Evolutionary conservation across 1,284 basidiomycete genomes (phyloP).

Genomic region (Ganoderma resinaceum): DNA sequence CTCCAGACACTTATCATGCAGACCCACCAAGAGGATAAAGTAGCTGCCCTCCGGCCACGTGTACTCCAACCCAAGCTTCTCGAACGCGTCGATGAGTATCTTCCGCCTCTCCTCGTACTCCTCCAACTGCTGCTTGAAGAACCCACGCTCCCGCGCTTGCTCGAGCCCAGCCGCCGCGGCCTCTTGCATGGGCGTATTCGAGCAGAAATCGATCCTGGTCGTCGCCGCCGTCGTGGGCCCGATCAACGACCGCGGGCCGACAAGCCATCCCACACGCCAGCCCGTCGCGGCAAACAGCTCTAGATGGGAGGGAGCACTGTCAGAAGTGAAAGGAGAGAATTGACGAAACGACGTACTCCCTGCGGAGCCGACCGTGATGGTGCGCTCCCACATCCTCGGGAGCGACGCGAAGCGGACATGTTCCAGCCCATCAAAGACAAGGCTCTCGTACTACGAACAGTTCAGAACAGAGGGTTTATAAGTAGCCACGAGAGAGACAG

Average conservation of each 20-base stretch:
- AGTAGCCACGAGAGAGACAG: neutral
- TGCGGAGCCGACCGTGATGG: constrained; percentile 81
- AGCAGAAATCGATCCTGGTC: constrained; percentile 94
- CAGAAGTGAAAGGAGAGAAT: neutral
- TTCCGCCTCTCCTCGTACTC: constrained; percentile 88
- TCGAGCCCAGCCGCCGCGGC: constrained; percentile 89
- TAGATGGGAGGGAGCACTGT: constrained; percentile 38
- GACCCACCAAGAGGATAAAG: constrained; percentile 82
- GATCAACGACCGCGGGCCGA: constrained; percentile 86
- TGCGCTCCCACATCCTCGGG: constrained; percentile 98
- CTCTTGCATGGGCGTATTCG: constrained; percentile 91
- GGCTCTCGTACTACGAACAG: constrained; percentile 81
- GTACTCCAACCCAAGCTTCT: constrained; percentile 86
- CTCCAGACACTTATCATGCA: neutral
- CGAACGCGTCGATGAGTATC: constrained; percentile 80
- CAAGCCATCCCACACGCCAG: constrained; percentile 96
- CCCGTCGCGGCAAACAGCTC: constrained; percentile 97
- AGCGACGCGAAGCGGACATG: constrained; percentile 92
- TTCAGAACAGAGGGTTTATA: neutral
- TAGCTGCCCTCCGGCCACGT: constrained; percentile 88
- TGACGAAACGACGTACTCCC: constrained; percentile 59
- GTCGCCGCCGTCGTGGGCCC: constrained; percentile 89
- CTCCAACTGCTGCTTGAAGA: constrained; percentile 80
- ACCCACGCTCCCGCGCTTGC: constrained; percentile 71
- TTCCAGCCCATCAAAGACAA: constrained; percentile 87